Percentiles rank a stretch among this genome's conserved stretches.
phyloP scores from a whole-genome alignment of 306 rosid genomes.

The Vigna mungo region DNA sequence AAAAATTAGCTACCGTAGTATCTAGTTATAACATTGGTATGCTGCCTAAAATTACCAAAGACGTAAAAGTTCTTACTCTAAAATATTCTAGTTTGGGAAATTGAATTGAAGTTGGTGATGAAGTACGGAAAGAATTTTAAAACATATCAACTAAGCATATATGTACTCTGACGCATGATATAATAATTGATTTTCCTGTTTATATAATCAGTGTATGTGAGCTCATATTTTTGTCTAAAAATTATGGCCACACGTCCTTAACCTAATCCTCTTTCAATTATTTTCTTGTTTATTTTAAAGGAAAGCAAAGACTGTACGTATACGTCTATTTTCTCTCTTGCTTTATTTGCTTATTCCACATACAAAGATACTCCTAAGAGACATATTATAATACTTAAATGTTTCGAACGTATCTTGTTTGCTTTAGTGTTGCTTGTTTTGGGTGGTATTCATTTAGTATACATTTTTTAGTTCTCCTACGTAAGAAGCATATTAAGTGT shows the following conservation, averaged over 20 bases:
- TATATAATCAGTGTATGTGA: not conserved
- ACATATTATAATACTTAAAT: slow-evolving; percentile 12
- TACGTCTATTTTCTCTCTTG: not conserved
- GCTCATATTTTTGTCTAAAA: slow-evolving; percentile 2
- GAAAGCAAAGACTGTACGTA: slow-evolving; percentile 9
- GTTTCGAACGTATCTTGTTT: slow-evolving; percentile 28
- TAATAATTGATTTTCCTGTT: not conserved
- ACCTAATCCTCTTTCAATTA: not conserved
- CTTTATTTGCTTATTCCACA: not conserved
- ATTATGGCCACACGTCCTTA: slow-evolving; percentile 22
- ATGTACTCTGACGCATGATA: slow-evolving; percentile 35
- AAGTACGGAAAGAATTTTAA: slow-evolving; percentile 1
- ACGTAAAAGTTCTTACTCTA: not conserved
- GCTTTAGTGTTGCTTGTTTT: not conserved
- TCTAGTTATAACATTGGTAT: not conserved
- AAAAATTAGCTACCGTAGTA: not conserved
- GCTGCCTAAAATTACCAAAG: not conserved
- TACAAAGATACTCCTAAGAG: not conserved
- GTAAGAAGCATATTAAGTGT: slow-evolving; percentile 17
- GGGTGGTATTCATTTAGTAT: slow-evolving; percentile 8
- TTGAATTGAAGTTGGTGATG: not conserved
- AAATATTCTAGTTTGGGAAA: not conserved
- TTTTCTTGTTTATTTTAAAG: not conserved
- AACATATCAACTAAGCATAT: slow-evolving; percentile 18
- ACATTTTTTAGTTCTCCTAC: not conserved